These are phyloP conservation scores for Pseudogymnoascus sp. DNA, from an alignment of 2,329 filamentous ascomycete species.

Conservation along the genomic window DNA sequence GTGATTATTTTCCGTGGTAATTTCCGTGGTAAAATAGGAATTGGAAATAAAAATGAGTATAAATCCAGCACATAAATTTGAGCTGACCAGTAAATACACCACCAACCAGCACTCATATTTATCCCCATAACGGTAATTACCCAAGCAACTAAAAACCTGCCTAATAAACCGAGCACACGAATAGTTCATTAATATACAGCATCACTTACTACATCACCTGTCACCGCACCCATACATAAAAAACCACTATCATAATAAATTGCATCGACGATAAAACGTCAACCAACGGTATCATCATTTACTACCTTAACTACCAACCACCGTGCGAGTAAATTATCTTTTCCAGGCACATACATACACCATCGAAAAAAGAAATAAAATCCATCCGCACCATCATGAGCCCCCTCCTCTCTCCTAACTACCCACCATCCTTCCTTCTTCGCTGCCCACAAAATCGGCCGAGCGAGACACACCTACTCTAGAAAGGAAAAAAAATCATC, in stretches of 20 bases:
- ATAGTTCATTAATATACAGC: not conserved
- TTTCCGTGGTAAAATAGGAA: not conserved
- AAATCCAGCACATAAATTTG: not conserved
- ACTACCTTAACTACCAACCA: slow-evolving; percentile 4
- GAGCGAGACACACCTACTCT: not conserved
- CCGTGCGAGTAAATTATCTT: not conserved
- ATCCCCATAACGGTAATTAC: too few species aligned
- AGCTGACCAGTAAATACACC: not conserved
- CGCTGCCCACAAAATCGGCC: not conserved
- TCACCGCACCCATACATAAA: not conserved
- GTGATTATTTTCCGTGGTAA: not conserved
- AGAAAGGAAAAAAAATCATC: not conserved
- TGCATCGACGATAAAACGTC: slow-evolving; percentile 2
- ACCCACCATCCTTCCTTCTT: not conserved
- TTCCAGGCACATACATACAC: slow-evolving; percentile 1
- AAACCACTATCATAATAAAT: not conserved
- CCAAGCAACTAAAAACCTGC: too few species aligned
- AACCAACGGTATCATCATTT: slow-evolving; percentile 2
- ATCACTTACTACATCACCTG: not conserved
- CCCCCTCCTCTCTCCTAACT: not conserved
- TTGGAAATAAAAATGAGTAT: not conserved
- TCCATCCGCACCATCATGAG: not conserved
- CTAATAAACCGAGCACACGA: not conserved
- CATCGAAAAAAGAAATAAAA: not conserved
- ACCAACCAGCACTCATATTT: too few species aligned